Evolutionary conservation across 495 filamentous ascomycete genomes (phyloP), one percentile per base, ranked within the genome.

Genomic region (Neurospora intermedia): DNA sequence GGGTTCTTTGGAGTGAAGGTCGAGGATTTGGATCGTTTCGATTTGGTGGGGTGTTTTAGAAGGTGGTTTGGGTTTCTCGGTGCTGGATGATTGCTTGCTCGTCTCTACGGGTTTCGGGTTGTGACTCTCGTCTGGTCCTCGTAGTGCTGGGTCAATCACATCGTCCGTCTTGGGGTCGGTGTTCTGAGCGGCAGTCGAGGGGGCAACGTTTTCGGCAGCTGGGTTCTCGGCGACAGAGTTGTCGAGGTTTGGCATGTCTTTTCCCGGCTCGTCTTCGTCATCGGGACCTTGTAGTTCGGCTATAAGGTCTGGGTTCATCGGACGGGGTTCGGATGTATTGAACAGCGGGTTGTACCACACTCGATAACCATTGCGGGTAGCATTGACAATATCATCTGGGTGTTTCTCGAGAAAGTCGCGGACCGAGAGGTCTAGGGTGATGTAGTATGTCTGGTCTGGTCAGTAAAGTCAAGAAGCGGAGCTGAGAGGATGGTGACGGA

Each of bases 1-100:
- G 0, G 94, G 94, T 74, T 92, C 84, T 0, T 78, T 62, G 0
- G 89, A 90, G 79, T 96, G 91, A 5, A 97, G 86, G 59, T 91
- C 93, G 18, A 94, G 84, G 66, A 97, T 89, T 75, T 97, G 93
- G n/a, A 97, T 89, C 27, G 54, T 66, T 35, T 66, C 54, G 54
- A 66, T 66, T 66, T 66, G 54, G 15, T 66, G 54, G 16, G 54
- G 54, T 66, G 54, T 23, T 81, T 81, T 74, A 75, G 84, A 3
- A 20, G 31, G 9, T 13, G 20, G 48, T 6, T 59, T 23, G 15
- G 48, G 11, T 59, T 59, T 66, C 77, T 80, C 78, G 69, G 81
- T 72, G 9, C 48, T 76, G 0, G 73, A 69, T 6, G 73, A 35
- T 15, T 71, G 70, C 16, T 75, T 27, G 18, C 70, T 66, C 7